Evolutionary conservation across 306 rosid genomes (phyloP), one percentile per base, ranked within the genome.

Genomic region (Casuarina cunninghamiana): DNA sequence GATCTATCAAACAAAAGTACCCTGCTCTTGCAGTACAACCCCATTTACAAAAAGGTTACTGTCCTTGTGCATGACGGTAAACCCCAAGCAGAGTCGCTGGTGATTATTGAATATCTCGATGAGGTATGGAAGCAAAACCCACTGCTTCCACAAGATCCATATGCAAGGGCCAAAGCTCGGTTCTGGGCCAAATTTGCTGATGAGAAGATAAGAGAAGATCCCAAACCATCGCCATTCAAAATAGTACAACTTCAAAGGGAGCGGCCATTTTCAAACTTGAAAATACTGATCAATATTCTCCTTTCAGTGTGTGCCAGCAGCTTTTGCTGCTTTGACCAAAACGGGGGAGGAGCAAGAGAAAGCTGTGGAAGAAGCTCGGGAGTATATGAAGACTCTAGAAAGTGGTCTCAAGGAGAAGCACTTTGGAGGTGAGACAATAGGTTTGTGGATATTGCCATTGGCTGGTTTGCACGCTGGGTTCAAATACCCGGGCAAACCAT

Each of bases 181-280:
- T 84, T 88, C 75, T 82, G 87, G 90, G 77, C 88, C n/a, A 82
- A 51, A 76, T 86, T 86, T 12, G 79, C 21, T 11, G 84, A 84
- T 26, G 87, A 89, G 2, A 86, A 84, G 87, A 89, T 89, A 37
- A 48, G 44, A 50, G 32, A 51, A 61, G 1, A 55, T 55, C 2
- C 62, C 48, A 4, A 44, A 44, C 48, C 48, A 44, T 8, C 48
- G 3, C 62, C 10, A n/a, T 21, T 21, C 26, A 21, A 21, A 21
- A 0, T 21, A 21, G 26, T 21, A 21, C 26, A 21, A 21, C 26
- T 21, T 21, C 26, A 21, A 21, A 21, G 26, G 26, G 26, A 21
- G 26, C 26, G 26, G 26, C 26, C 26, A 21, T 21, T 21, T 21
- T 21, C 26, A 21, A 21, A 21, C 26, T 21, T 21, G 3, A 41